phyloP scores from a whole-genome alignment of 75 land plant genomes.

The Ceratopteris richardii region DNA sequence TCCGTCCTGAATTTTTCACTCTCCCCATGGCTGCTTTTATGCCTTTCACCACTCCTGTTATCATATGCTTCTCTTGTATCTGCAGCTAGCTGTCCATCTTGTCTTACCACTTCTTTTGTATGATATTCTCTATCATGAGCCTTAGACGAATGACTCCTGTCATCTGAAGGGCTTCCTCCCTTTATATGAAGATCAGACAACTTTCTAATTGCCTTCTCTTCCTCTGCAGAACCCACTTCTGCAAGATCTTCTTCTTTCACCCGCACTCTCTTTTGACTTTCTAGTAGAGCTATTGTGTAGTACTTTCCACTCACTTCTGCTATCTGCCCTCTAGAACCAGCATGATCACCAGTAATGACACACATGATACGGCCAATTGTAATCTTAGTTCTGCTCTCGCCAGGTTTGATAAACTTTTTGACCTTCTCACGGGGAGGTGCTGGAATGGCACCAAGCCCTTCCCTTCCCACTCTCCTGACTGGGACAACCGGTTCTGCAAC shows the following conservation, averaged over 20 bases:
- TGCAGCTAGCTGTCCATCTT: not conserved
- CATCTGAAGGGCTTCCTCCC: not conserved
- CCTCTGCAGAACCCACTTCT: constrained; percentile 16
- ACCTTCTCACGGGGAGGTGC: constrained; percentile 7
- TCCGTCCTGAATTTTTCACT: not conserved
- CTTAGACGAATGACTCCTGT: not conserved
- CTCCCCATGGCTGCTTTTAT: not conserved
- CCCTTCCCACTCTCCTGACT: constrained; percentile 25
- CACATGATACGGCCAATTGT: constrained; percentile 23
- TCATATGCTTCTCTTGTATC: constrained; percentile 9
- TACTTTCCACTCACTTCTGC: constrained; percentile 3
- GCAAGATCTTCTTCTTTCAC: constrained; percentile 33
- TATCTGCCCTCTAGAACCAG: constrained; percentile 26
- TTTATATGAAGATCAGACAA: too few relatives aligned
- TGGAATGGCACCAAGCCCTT: constrained; percentile 53
- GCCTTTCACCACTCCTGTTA: not conserved
- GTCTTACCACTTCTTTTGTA: not conserved
- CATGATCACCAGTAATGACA: constrained; percentile 21
- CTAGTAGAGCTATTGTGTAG: constrained; percentile 4
- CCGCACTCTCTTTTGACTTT: constrained; percentile 23
- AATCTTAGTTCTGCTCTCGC: constrained; percentile 26
- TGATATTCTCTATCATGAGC: not conserved
- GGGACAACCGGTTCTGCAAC: constrained; percentile 40
- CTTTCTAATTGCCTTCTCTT: constrained; percentile 3
- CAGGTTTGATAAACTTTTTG: constrained; percentile 34